Conservation (phyloP, 169 alveolate species). For the Plasmodium vivax region DNA sequence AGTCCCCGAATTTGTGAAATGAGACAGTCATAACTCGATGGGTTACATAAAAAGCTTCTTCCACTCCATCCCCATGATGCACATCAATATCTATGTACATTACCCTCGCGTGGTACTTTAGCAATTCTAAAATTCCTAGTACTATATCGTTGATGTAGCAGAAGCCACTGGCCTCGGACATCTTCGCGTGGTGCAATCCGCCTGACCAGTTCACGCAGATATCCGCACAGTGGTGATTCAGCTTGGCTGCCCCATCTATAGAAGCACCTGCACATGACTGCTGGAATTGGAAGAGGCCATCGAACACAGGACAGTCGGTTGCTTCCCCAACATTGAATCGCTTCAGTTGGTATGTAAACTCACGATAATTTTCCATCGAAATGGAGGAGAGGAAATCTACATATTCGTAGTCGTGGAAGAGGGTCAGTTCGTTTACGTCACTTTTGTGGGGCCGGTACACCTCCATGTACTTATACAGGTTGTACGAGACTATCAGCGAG, state of each 20-base stretch:
- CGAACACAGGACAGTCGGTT: slow-evolving; percentile 98
- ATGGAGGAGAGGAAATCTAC: slow-evolving; percentile 90
- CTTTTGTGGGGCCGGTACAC: slow-evolving; percentile 97
- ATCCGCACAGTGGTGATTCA: slow-evolving; percentile 95
- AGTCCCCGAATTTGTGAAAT: slow-evolving; percentile 99
- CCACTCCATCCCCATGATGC: slow-evolving; percentile 99
- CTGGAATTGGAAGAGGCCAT: slow-evolving; percentile 96
- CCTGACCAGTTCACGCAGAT: slow-evolving; percentile 99
- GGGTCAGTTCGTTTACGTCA: slow-evolving; percentile 93
- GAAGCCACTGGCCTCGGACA: slow-evolving; percentile 98
- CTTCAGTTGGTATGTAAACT: slow-evolving; percentile 88
- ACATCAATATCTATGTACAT: slow-evolving; percentile 99
- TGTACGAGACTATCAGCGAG: slow-evolving; percentile 95
- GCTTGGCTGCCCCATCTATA: slow-evolving; percentile 95
- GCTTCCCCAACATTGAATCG: slow-evolving; percentile 95
- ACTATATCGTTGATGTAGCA: slow-evolving; percentile 99
- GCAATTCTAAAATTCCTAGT: slow-evolving; percentile 95
- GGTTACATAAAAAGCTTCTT: slow-evolving; percentile 97
- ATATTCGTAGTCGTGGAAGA: slow-evolving; percentile 97
- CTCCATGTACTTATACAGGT: slow-evolving; percentile 96
- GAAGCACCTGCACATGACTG: slow-evolving; percentile 98
- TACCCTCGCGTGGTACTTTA: slow-evolving; percentile 98
- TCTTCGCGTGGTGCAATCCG: slow-evolving; percentile 98
- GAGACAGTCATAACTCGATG: slow-evolving; percentile 98
- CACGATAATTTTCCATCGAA: slow-evolving; percentile 88